Evolutionary conservation across 2,329 filamentous ascomycete species (phyloP), one percentile per base, ranked within the genome.

Genomic region (Rutstroemia sp.): DNA sequence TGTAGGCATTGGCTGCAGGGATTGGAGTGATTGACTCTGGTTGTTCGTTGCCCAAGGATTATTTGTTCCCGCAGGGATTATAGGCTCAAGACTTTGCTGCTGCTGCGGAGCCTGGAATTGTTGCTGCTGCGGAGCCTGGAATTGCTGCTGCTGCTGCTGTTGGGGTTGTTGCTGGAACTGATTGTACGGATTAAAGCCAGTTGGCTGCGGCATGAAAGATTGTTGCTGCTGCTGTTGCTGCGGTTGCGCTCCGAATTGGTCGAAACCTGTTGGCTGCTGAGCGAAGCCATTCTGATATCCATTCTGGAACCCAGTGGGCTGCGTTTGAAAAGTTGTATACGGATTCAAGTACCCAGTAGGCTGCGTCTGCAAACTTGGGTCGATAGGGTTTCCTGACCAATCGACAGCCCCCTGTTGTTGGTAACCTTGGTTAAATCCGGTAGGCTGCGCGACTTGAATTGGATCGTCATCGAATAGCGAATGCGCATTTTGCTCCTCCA

Each of bases 391-490:
- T 58, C 92, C 94, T 66, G 95, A 94, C 83, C 95, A 97, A 73
- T 99, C 94, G 17, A 99, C 94, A 12, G 90, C 89, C 57, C 88
- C 88, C 69, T 96, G 92, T 73, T 99, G 94, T 75, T 97, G 92
- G 68, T 99, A 99, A 48, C 92, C 92, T 74, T 96, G 92, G 72
- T 96, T 97, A 76, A 90, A 91, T 38, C 91, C 92, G 14, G 92
- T 97, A 42, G 88, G 81, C 65, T 90, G 87, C 30, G 63, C 61
- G 46, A 63, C 68, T 54, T 82, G 74, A 23, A 77, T 72, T 5
- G 84, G 79, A 38, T 82, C 81, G 64, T 95, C 89, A 65, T 95
- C 92, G 66, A 99, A 97, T n/a, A 99, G 79, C 19, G 90, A 84
- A 48, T 87, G 79, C 19, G 89, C 86, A 68, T 95, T 96, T 70